Evolutionary conservation across 2,329 filamentous ascomycete species (phyloP), one percentile per base, ranked within the genome.

Genomic region (Amylocarpus encephaloides): DNA sequence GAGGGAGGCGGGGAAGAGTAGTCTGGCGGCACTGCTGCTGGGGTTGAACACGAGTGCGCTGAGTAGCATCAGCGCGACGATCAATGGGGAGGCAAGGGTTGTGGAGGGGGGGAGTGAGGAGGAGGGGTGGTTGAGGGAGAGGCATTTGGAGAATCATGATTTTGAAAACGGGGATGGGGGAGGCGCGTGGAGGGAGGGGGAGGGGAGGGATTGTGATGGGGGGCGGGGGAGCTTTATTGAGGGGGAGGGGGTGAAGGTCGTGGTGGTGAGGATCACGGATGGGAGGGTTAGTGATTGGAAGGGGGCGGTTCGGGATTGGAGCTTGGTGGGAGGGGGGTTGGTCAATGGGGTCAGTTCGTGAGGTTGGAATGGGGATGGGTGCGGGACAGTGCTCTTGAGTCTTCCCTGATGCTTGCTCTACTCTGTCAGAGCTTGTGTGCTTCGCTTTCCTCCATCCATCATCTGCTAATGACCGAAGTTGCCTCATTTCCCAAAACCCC

Each of bases 221-320:
- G 73, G 82, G 0, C 72, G 22, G 22, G 77, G 79, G 64, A 83
- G 79, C 64, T 88, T 90, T 68, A 79, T 95, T 38, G 85, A 85
- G 34, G 87, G 85, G 2, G 86, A 89, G 63, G 86, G 93, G 66
- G 90, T 94, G 1, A 78, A 86, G 43, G 91, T 96, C 6, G 88
- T 97, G 32, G 79, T 92, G 5, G 93, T 97, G 6, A 80, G 78
- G 61, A 88, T 97, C 60, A 79, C 78, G 61, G 88, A 91, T 65
- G 90, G 93, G 43, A 79, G 90, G 62, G 94, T 94, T 62, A 90
- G 87, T 58, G 93, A 95, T 67, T 95, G 87, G 86, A 95, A 95
- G 72, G 92, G 93, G n/a, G 81, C 83, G 12, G 89, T 97, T 4
- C 81, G 86, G 61, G 92, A 97, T 66, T 97, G 82, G 80, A 65